Evolutionary conservation across 495 filamentous ascomycete species (phyloP).

Genomic region (Articulospora tetracladia): DNA sequence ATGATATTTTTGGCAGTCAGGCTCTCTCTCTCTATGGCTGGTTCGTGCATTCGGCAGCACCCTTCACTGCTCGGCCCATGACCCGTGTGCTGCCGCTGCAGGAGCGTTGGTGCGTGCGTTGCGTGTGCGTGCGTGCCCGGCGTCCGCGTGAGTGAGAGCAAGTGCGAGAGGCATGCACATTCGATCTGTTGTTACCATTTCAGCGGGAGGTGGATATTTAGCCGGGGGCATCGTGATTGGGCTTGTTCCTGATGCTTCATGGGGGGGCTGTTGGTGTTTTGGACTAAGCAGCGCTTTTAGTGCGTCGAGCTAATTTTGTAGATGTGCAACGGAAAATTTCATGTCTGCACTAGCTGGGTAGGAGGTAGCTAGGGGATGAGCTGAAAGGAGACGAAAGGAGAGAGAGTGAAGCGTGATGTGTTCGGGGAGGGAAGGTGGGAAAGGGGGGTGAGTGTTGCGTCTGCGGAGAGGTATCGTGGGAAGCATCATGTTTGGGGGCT

Average conservation of each 20-base stretch:
- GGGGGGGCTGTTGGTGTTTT: background rate
- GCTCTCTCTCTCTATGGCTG: too few species aligned
- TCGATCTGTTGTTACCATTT: background rate
- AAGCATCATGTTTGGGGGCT: too few species aligned
- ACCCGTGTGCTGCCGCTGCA: too few species aligned
- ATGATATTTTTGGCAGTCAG: too few species aligned
- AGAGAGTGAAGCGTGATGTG: background rate
- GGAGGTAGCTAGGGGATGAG: background rate
- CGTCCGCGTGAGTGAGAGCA: background rate
- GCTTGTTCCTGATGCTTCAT: background rate
- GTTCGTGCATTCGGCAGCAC: too few species aligned
- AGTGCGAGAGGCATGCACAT: too few species aligned
- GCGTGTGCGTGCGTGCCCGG: too few species aligned
- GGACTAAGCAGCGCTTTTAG: background rate
- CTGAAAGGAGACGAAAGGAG: background rate
- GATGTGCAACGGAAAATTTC: slow-evolving; percentile 4
- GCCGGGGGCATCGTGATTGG: background rate
- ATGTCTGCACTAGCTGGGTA: background rate
- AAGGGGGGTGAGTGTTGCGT: too few species aligned
- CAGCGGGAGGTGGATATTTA: too few species aligned
- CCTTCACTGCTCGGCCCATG: too few species aligned
- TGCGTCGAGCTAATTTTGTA: slow-evolving; percentile 2
- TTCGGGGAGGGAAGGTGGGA: background rate
- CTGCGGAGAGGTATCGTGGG: too few species aligned
- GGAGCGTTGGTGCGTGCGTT: too few species aligned